A percentile compares a stretch with the other conserved stretches of the same genome.
Evolutionary conservation across 768 basidiomycete species (phyloP).

Genomic region (Suillus clintonianus): DNA sequence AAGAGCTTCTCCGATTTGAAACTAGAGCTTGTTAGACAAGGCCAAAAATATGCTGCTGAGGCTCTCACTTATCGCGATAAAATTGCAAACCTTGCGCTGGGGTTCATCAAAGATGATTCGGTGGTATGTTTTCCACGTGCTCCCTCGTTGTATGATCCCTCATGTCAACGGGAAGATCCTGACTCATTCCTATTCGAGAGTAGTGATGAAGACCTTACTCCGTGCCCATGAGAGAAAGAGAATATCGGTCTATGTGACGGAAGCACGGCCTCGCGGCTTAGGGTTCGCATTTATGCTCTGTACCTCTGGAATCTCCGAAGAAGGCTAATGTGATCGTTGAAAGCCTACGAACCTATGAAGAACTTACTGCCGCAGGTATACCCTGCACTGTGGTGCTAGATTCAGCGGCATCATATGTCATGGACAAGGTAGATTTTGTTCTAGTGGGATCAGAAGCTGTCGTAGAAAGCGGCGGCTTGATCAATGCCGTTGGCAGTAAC

Average conservation of each 20-base stretch:
- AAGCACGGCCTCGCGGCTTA: conserved; percentile 86
- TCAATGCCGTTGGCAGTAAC: conserved; percentile 93
- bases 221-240: conserved; percentile 90
- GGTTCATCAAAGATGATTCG: conserved; percentile 94
- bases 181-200: conserved; percentile 95
- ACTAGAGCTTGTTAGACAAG: conserved; percentile 79
- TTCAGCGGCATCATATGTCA: conserved; percentile 94
- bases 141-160: conserved; percentile 12
- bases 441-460: conserved; percentile 98
- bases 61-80: conserved; percentile 85
- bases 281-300: conserved; percentile 56
- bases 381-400: conserved; percentile 95
- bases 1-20: conserved; percentile 87
- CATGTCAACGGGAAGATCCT: conserved; percentile 64
- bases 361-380: conserved; percentile 85
- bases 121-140: conserved; percentile 53
- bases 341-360: conserved; percentile 90
- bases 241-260: conserved; percentile 96
- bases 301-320: conserved; percentile 9
- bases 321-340: conserved; percentile 9
- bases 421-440: conserved; percentile 94
- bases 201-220: conserved; percentile 90
- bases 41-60: conserved; percentile 71
- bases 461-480: conserved; percentile 91
- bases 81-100: conserved; percentile 86